phyloP scores from a whole-genome alignment of 179 eudicot genomes.

The Heliamphora pulchella region DNA sequence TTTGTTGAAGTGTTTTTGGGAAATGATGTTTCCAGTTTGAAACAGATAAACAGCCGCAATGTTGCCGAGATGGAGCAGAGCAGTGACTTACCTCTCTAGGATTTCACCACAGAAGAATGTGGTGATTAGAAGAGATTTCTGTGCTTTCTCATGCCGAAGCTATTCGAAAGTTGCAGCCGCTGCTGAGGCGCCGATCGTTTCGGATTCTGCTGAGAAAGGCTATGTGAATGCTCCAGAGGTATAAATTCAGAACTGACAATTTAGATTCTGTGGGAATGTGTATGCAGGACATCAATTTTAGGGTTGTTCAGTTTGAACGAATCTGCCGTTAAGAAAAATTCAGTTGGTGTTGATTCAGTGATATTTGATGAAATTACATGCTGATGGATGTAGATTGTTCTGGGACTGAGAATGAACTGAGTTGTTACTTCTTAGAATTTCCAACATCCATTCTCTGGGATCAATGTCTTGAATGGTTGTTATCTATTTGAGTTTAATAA shows the following conservation, averaged over 20 bases:
- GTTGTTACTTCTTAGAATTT: neutral
- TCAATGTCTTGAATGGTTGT: neutral
- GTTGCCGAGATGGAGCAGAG: conserved; percentile 60
- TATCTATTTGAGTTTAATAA: neutral
- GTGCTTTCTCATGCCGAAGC: conserved; percentile 20
- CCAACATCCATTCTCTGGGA: neutral
- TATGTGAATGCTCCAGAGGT: conserved; percentile 32
- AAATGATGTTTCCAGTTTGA: conserved; percentile 8
- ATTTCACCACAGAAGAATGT: conserved; percentile 25
- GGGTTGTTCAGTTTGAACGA: neutral
- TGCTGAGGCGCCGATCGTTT: conserved; percentile 18
- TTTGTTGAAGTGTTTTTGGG: neutral
- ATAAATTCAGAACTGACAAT: neutral
- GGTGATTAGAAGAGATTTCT: conserved; percentile 22
- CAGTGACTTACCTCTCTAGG: conserved; percentile 33
- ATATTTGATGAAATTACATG: neutral
- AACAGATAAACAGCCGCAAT: conserved; percentile 21
- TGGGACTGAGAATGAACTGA: neutral
- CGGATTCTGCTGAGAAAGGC: conserved; percentile 24
- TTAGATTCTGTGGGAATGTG: neutral
- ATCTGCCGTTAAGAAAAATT: neutral
- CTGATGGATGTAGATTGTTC: neutral
- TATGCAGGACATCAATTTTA: neutral
- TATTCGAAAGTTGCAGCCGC: conserved; percentile 45
- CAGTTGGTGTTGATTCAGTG: neutral